These are phyloP conservation scores for Cladorrhinum sp. DNA, from an alignment of 2,329 filamentous ascomycete species.

Conservation along the genomic window DNA sequence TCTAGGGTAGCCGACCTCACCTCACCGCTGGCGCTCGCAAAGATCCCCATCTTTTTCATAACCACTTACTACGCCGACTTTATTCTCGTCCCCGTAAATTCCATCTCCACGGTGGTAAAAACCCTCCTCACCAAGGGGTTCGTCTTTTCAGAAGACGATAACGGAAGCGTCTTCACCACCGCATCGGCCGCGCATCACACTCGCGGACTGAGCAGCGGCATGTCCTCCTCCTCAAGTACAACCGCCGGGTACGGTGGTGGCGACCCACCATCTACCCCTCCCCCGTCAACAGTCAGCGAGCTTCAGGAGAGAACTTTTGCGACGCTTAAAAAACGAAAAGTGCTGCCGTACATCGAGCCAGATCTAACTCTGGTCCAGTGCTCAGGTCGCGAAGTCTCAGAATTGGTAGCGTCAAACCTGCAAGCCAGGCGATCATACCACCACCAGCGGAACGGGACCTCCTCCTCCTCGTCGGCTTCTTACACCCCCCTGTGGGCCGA, in stretches of 20 bases:
- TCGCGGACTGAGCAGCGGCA: conserved; percentile 29
- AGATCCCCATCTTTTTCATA: conserved; percentile 97
- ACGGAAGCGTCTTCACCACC: conserved; percentile 54
- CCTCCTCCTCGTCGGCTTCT: neutral
- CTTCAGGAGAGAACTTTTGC: conserved; percentile 80
- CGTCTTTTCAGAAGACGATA: conserved; percentile 68
- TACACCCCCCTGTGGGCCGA: conserved; percentile 49
- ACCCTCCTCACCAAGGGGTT: conserved; percentile 79
- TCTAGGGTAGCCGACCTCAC: conserved; percentile 90
- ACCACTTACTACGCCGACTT: conserved; percentile 98
- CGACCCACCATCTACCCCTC: conserved; percentile 62
- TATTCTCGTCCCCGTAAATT: conserved; percentile 79
- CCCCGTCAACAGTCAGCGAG: conserved; percentile 73
- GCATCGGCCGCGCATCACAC: conserved; percentile 34
- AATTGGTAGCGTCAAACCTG: conserved; percentile 18
- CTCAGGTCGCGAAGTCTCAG: conserved; percentile 59
- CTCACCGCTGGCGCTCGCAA: conserved; percentile 83
- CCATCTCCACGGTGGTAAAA: conserved; percentile 69
- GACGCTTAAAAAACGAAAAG: conserved; percentile 72
- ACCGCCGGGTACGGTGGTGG: too few species aligned
- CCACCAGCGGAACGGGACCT: neutral
- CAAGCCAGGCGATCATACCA: neutral
- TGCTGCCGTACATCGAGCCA: conserved; percentile 68
- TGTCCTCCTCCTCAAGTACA: conserved; percentile 21
- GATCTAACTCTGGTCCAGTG: conserved; percentile 76